Conservation (phyloP, 2,329 filamentous ascomycete genomes). For the Apiospora aurea region DNA sequence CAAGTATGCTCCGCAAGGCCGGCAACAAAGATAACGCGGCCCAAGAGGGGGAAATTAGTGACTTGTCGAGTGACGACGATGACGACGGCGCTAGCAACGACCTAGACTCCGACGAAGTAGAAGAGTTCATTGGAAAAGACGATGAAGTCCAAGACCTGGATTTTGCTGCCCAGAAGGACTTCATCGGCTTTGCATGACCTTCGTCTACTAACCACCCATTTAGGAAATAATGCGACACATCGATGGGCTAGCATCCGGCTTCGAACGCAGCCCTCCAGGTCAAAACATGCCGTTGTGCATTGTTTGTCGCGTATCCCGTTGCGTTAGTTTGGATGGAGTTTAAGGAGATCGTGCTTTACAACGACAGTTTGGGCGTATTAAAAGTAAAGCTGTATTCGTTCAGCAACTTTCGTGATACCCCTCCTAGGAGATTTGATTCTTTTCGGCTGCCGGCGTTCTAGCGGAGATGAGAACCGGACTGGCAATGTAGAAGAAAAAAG, state of each 20-base stretch:
- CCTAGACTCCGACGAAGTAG: slow-evolving; percentile 77
- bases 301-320: not conserved
- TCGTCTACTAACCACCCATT: not conserved
- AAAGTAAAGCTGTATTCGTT: slow-evolving; percentile 18
- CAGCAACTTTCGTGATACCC: slow-evolving; percentile 21
- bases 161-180: slow-evolving; percentile 66
- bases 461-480: slow-evolving; percentile 25
- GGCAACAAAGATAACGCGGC: slow-evolving; percentile 52
- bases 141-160: slow-evolving; percentile 59
- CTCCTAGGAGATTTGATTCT: slow-evolving; percentile 29
- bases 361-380: slow-evolving; percentile 11
- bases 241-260: not conserved
- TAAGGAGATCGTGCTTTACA: not conserved
- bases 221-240: slow-evolving; percentile 21
- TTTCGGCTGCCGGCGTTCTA: not conserved
- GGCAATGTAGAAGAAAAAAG: slow-evolving; percentile 27
- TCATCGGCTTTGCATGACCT: slow-evolving; percentile 54
- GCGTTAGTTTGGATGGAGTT: slow-evolving; percentile 8
- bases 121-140: slow-evolving; percentile 67
- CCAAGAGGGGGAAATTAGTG: slow-evolving; percentile 64
- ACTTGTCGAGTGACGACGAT: slow-evolving; percentile 81
- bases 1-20: slow-evolving; percentile 77
- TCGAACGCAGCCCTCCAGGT: not conserved
- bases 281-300: not conserved
- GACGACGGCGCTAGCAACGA: slow-evolving; percentile 74